A percentile compares a stretch with the other conserved stretches of the same genome.
Evolutionary conservation across 192 early-diverging fungal species (phyloP).

Genomic region (Backusella tuberculispora): DNA sequence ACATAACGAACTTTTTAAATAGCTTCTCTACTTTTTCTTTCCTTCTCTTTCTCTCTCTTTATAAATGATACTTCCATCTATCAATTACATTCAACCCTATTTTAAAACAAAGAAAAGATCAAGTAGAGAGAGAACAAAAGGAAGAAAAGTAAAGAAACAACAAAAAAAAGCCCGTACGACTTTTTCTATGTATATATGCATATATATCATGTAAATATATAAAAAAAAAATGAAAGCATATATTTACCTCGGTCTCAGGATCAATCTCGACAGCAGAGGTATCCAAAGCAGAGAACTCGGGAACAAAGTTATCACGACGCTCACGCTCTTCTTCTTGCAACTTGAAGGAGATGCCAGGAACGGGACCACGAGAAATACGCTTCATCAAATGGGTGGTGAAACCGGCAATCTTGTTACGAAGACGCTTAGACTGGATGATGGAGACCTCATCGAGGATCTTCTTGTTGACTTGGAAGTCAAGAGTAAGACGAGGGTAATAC

Average conservation of each 20-base stretch:
- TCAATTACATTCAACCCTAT: background rate
- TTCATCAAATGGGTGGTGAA: conserved; percentile 99
- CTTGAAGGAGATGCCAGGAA: conserved; percentile 99
- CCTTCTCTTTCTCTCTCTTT: background rate
- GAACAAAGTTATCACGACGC: conserved; percentile 99
- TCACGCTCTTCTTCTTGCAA: conserved; percentile 99
- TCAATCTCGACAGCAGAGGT: conserved; percentile 92
- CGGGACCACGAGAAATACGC: conserved; percentile 98
- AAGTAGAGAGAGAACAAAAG: background rate
- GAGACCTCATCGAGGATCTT: conserved; percentile 97
- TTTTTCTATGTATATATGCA: conserved; percentile 1
- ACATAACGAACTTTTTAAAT: conserved; percentile 16
- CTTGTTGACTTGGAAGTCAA: conserved; percentile 99
- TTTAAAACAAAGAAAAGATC: background rate
- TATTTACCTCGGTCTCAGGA: conserved; percentile 83
- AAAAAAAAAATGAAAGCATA: background rate
- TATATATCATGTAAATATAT: background rate
- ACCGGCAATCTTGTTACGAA: conserved; percentile 99
- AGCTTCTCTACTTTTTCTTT: background rate
- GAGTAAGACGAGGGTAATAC: conserved; percentile 99
- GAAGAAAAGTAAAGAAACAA: background rate
- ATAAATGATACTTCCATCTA: background rate
- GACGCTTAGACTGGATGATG: conserved; percentile 97
- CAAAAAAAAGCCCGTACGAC: conserved; percentile 10
- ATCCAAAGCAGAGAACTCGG: conserved; percentile 96